These are phyloP conservation scores for Xylariaceae sp. DNA, from an alignment of 2,329 filamentous ascomycete species.

Conservation along the genomic window DNA sequence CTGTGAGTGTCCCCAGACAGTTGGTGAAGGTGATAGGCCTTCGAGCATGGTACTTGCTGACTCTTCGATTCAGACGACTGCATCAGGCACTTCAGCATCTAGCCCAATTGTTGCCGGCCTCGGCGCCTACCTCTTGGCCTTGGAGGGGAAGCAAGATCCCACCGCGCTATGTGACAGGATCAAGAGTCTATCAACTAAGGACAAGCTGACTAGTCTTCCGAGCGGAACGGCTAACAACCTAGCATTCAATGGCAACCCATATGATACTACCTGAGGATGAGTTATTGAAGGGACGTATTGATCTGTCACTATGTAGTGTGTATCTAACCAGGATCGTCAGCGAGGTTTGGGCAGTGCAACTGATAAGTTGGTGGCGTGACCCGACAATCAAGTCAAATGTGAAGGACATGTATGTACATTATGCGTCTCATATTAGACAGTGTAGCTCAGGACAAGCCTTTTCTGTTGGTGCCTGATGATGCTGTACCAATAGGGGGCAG, in stretches of 20 bases:
- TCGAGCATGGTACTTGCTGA: constrained; percentile 38
- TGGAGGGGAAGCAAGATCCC: constrained; percentile 34
- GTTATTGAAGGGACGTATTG: not conserved
- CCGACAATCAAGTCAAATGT: too few species aligned
- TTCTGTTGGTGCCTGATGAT: too few species aligned
- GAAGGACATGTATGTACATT: too few species aligned
- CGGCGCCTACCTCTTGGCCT: constrained; percentile 61
- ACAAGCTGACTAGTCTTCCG: constrained; percentile 8
- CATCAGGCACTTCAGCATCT: constrained; percentile 53
- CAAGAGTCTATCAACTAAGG: constrained; percentile 8
- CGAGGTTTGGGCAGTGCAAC: too few species aligned
- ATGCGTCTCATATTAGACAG: too few species aligned
- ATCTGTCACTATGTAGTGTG: not conserved
- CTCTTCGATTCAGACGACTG: constrained; percentile 16
- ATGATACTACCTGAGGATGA: not conserved
- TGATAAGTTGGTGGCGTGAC: too few species aligned
- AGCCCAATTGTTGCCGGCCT: constrained; percentile 64
- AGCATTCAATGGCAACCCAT: constrained; percentile 15
- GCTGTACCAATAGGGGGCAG: too few species aligned
- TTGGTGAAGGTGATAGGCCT: constrained; percentile 38
- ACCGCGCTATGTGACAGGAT: constrained; percentile 13
- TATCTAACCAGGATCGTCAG: not conserved
- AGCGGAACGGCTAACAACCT: constrained; percentile 12
- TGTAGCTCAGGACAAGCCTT: too few species aligned
- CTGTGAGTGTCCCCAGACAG: constrained; percentile 2